phyloP scores from a whole-genome alignment of 192 early-diverging fungal genomes.

The Chytriomyces sp. region DNA sequence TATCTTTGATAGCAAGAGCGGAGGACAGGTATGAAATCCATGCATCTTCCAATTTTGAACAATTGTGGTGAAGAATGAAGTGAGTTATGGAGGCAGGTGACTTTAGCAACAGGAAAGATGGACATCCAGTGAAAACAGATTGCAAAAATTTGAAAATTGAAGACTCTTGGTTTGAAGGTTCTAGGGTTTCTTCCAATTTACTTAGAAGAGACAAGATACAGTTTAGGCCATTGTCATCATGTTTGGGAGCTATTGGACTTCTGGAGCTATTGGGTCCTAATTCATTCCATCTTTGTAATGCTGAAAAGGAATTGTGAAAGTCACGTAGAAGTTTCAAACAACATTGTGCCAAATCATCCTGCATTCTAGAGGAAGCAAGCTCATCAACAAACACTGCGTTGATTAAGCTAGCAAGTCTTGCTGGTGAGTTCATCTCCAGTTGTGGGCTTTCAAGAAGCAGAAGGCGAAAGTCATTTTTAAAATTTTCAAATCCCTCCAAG shows the following conservation, averaged over 20 bases:
- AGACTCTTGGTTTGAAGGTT: background rate
- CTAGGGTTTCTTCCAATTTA: background rate
- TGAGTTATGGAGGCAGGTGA: background rate
- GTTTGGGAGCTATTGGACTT: background rate
- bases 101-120: background rate
- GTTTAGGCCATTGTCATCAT: background rate
- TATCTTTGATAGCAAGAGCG: background rate
- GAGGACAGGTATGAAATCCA: background rate
- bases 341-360: background rate
- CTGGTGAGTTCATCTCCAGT: background rate
- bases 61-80: background rate
- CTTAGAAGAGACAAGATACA: background rate
- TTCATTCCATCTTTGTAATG: background rate
- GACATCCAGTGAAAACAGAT: background rate
- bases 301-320: background rate
- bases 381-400: background rate
- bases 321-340: background rate
- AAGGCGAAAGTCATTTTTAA: conserved; percentile 1
- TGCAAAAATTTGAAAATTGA: background rate
- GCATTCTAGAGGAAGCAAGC: too few relatives aligned
- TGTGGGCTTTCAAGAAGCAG: background rate
- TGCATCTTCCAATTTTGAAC: background rate
- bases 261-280: background rate
- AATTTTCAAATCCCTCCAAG: background rate
- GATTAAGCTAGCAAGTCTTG: background rate